Evolutionary conservation across 2,329 filamentous ascomycete genomes (phyloP), one percentile per base, ranked within the genome.

Genomic region (Colletotrichum endophyticum): DNA sequence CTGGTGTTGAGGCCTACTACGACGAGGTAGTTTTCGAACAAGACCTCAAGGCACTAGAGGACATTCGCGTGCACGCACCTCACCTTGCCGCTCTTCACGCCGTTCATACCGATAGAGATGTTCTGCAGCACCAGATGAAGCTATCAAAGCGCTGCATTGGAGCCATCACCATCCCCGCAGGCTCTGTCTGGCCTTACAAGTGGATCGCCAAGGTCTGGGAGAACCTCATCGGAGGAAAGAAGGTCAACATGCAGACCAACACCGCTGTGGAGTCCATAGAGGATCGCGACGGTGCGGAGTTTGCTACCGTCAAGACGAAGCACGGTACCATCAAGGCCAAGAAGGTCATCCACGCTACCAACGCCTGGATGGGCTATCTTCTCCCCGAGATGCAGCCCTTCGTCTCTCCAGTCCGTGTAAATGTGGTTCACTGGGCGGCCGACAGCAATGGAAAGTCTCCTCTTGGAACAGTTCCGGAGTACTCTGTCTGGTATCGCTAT

Each of bases 141-240:
- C 39, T 75, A 2, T 74, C 73, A 4, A 16, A 27, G n/a, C 69
- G 69, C 16, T 71, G 69, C 28, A n/a, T 71, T 6, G 69, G 69
- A n/a, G 79, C 78, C 5, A 79, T 80, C 59, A 53, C n/a, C 13
- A 61, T 79, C 22, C 77, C 75, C 13, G 75, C 79, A 2, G 79
- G 67, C 25, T 80, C 79, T 4, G 61, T 82, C 9, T 81, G 78
- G 79, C 80, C 80, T 6, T 81, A 80, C 49, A 81, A 80, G 62
- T 74, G 73, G 73, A 66, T 80, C 34, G 78, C 79, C 13, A 62
- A 66, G 28, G 61, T 78, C 6, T 66, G 79, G 27, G 72, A 53
- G 25, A 22, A 27, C 3, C 32, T 59, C 9, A 22, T 39, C 8
- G 19, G 7, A 8, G 19, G n/a, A 2, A 62, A 32, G 6, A 72